These are phyloP conservation scores for Colletotrichum ledebouriae DNA, from an alignment of 2,329 filamentous ascomycete genomes.

Conservation along the genomic window DNA sequence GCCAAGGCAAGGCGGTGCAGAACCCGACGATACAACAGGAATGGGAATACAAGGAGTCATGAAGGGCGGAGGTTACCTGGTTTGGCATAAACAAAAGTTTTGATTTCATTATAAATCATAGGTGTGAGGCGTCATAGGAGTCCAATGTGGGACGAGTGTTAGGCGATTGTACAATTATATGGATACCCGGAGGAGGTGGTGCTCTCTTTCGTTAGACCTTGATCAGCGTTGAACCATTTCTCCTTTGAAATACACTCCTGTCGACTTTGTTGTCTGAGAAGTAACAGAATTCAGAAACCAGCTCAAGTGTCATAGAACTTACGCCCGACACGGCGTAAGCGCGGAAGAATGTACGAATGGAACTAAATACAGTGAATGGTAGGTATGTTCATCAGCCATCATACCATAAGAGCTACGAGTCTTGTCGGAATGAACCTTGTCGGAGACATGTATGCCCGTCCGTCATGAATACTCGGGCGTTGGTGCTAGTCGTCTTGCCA, in stretches of 20 bases:
- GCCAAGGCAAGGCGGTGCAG: conserved; percentile 54
- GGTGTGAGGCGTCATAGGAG: conserved; percentile 3
- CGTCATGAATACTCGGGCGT: background rate
- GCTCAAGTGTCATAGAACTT: background rate
- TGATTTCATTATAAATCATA: background rate
- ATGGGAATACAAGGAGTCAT: conserved; percentile 49
- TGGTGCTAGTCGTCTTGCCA: conserved; percentile 43
- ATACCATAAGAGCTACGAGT: no score
- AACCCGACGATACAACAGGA: conserved; percentile 56
- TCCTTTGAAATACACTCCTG: no score
- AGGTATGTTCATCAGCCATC: background rate
- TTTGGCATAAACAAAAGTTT: conserved; percentile 28
- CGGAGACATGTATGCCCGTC: no score
- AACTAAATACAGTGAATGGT: conserved; percentile 23
- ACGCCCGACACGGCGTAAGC: background rate
- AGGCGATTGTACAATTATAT: background rate
- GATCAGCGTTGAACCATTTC: no score
- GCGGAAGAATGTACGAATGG: conserved; percentile 1
- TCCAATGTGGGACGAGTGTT: background rate
- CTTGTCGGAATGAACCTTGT: no score
- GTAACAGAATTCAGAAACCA: no score
- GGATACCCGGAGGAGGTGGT: conserved; percentile 23
- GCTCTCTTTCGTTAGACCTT: background rate
- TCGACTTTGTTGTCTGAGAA: background rate
- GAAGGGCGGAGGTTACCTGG: background rate